These are phyloP conservation scores for Boletus speciosus DNA, from an alignment of 768 basidiomycete genomes.

Conservation along the genomic window DNA sequence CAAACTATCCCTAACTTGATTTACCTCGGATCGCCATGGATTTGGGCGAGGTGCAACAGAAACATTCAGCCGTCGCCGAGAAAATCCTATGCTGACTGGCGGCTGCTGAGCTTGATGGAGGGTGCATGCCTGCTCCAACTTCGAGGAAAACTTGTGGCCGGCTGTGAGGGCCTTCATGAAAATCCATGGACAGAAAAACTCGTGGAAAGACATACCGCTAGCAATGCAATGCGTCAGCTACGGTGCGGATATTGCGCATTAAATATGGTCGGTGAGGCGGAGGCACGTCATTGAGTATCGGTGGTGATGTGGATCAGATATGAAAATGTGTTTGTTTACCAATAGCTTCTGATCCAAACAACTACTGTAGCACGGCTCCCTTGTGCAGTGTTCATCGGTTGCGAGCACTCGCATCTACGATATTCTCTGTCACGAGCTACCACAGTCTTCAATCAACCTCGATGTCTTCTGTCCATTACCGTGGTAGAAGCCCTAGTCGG, in stretches of 20 bases:
- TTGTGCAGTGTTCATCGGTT: too few relatives aligned
- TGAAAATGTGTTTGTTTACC: slow-evolving; percentile 23
- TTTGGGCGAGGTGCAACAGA: neutral
- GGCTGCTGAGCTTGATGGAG: slow-evolving; percentile 5
- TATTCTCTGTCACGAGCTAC: neutral
- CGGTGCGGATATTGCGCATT: slow-evolving; percentile 28
- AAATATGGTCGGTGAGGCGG: slow-evolving; percentile 9
- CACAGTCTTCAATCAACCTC: neutral
- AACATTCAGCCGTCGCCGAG: neutral
- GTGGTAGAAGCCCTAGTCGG: slow-evolving; percentile 22
- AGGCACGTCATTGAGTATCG: slow-evolving; percentile 12
- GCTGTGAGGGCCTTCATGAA: slow-evolving; percentile 14
- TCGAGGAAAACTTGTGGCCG: slow-evolving; percentile 27
- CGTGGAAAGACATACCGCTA: slow-evolving; percentile 12
- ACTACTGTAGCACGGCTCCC: neutral
- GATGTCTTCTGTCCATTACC: slow-evolving; percentile 24
- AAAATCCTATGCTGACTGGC: neutral
- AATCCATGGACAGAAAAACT: slow-evolving; percentile 9
- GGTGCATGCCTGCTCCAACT: slow-evolving; percentile 4
- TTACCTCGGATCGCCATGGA: slow-evolving; percentile 6
- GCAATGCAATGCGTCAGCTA: slow-evolving; percentile 16
- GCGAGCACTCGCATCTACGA: neutral
- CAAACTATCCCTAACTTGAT: neutral
- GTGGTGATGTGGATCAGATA: slow-evolving; percentile 15
- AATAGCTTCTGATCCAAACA: slow-evolving; percentile 30